Evolutionary conservation across 2,329 filamentous ascomycete species (phyloP), one percentile per base, ranked within the genome.

Genomic region (Delphinella strobiligena): DNA sequence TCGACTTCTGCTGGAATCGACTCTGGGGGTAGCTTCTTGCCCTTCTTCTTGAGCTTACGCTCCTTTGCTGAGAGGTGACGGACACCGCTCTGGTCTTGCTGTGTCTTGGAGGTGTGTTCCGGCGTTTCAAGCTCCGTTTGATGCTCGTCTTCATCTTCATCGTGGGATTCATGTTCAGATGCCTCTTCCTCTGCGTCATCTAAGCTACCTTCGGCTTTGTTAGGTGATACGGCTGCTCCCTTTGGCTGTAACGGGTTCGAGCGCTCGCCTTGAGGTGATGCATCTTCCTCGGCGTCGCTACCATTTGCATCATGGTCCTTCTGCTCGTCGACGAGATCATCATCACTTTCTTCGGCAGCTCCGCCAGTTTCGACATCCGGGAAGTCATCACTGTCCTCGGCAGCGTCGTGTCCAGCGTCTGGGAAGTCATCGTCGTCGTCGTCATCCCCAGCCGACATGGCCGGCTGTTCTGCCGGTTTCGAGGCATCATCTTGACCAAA

Each of bases 341-440:
- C 44, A 19, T 48, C 44, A 9, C 43, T 45, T 5, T 33, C 44
- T 27, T 27, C 3, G n/a, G 24, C 18, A 7, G 14, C 17, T 19
- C 11, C 34, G 9, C 36, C 43, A 19, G 37, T 34, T 31, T 46
- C 45, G 33, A 45, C 53, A 49, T 67, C 67, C 2, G 62, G 65
- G 31, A 67, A 69, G 15, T 56, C 53, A 31, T 56, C 53, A 37
- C 54, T 54, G 19, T 56, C 55, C 17, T 60, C 60, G 9, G 68
- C 63, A 19, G 69, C 61, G 5, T 61, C 61, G n/a, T n/a, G n/a
- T 5, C 54, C 44, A 33, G 46, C 53, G 49, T 67, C 67, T 2
- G 62, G 65, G 31, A 67, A 69, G 15, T 56, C 53, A 31, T 56
- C 53, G 37, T 55, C 54, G 19, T 56, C 55, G 17, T 60, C 60